Evolutionary conservation across 2,329 filamentous ascomycete species (phyloP).

Genomic region (Fusarium dlaminii): DNA sequence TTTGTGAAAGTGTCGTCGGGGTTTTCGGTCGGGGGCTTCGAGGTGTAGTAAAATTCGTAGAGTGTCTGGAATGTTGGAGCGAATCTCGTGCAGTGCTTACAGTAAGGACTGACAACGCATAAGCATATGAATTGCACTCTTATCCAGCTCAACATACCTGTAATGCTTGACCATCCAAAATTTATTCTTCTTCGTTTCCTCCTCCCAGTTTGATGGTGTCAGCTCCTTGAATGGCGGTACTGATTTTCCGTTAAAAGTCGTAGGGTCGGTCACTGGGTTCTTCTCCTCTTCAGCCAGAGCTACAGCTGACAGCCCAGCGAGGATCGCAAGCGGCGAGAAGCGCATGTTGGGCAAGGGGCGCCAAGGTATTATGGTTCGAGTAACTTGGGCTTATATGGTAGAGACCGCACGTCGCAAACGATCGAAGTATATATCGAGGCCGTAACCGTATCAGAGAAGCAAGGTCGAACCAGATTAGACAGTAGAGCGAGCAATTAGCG

Average conservation of each 20-base stretch:
- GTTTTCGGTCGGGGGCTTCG: conserved; percentile 71
- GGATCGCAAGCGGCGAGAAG: conserved; percentile 53
- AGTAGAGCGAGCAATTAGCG: conserved; percentile 23
- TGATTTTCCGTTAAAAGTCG: conserved; percentile 71
- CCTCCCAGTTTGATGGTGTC: conserved; percentile 65
- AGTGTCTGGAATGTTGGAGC: conserved; percentile 90
- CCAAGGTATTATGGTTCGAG: neutral
- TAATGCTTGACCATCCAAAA: conserved; percentile 71
- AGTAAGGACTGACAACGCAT: conserved; percentile 60
- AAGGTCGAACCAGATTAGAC: conserved; percentile 10
- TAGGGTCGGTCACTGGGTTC: conserved; percentile 51
- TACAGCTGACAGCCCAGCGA: conserved; percentile 54
- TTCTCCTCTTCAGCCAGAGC: conserved; percentile 48
- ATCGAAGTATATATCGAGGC: neutral
- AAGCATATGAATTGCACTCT: conserved; percentile 21
- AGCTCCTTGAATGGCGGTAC: conserved; percentile 74
- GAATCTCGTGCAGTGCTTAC: conserved; percentile 79
- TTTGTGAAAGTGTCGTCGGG: conserved; percentile 73
- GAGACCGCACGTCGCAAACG: neutral
- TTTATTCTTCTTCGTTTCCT: conserved; percentile 63
- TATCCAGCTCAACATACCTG: conserved; percentile 60
- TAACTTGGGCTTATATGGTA: neutral
- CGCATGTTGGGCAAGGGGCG: conserved; percentile 43
- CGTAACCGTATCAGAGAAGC: neutral
- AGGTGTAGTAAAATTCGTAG: conserved; percentile 95